Conservation (phyloP, 352 stramenopile genomes). For the Globisporangium canariense region DNA sequence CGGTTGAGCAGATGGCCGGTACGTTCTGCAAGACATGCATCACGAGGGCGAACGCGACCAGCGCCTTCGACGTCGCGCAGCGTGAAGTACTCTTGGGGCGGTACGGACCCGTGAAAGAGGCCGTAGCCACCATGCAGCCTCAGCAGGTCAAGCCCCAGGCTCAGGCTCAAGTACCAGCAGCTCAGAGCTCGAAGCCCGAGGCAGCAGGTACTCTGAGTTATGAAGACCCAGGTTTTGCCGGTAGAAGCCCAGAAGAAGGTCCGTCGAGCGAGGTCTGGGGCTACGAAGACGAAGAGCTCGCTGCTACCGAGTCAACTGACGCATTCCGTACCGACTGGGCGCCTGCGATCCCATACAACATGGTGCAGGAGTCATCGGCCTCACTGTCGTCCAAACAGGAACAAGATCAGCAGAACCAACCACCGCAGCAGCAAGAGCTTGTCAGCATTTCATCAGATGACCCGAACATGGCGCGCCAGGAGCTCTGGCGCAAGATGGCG, state of each 20-base stretch:
- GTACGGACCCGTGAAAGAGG: neutral
- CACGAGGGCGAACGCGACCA: slow-evolving; percentile 17
- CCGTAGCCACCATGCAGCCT: neutral
- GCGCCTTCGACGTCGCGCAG: slow-evolving; percentile 22
- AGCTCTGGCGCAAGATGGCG: slow-evolving; percentile 50
- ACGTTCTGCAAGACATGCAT: slow-evolving; percentile 34
- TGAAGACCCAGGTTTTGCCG: neutral
- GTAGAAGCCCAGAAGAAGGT: neutral
- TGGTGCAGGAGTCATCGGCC: neutral
- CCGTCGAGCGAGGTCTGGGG: neutral
- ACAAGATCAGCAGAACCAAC: neutral
- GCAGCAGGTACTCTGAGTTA: neutral
- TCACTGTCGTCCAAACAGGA: neutral
- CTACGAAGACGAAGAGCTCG: neutral
- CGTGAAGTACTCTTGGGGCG: slow-evolving; percentile 19
- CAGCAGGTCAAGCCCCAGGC: neutral
- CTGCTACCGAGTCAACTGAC: neutral
- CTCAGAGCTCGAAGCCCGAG: neutral
- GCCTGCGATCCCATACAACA: slow-evolving; percentile 8
- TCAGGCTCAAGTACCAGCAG: neutral
- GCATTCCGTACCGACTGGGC: neutral
- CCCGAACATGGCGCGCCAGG: slow-evolving; percentile 12
- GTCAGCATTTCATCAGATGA: neutral
- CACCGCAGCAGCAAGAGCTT: neutral
- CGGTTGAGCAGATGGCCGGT: slow-evolving; percentile 17